Conservation (phyloP, 1,284 basidiomycete species). For the Melampsora larici-populina region DNA sequence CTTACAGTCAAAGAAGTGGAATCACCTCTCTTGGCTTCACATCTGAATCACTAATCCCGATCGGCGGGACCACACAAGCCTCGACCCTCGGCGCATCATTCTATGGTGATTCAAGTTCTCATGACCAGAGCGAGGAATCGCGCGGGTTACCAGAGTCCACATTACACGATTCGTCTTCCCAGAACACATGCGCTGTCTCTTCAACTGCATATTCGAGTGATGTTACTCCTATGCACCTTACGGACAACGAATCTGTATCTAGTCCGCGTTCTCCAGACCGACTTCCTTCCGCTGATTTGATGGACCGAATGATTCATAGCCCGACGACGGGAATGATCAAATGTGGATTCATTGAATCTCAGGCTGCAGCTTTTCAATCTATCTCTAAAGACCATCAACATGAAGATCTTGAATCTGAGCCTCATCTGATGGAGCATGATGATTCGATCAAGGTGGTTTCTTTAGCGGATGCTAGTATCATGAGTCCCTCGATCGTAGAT, state of each 20-base stretch:
- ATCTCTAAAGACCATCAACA: neutral
- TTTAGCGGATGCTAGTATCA: neutral
- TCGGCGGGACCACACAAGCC: neutral
- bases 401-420: neutral
- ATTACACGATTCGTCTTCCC: too few species aligned
- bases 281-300: constrained; percentile 17
- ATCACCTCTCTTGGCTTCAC: neutral
- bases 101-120: constrained; percentile 1
- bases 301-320: constrained; percentile 4
- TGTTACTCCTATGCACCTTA: too few species aligned
- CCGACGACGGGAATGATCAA: neutral
- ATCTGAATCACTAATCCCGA: constrained; percentile 4
- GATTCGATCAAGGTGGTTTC: neutral
- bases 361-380: neutral
- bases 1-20: constrained; percentile 6
- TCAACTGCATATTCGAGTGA: too few species aligned
- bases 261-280: constrained; percentile 28
- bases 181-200: too few species aligned
- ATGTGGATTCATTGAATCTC: neutral
- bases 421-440: neutral
- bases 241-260: neutral
- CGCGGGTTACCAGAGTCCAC: too few species aligned
- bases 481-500: neutral
- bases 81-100: constrained; percentile 21
- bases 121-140: too few species aligned